A percentile compares a stretch with the other conserved stretches of the same genome.
phyloP scores from a whole-genome alignment of 139 green algal species.

The Edaphochlamys debaryana region DNA sequence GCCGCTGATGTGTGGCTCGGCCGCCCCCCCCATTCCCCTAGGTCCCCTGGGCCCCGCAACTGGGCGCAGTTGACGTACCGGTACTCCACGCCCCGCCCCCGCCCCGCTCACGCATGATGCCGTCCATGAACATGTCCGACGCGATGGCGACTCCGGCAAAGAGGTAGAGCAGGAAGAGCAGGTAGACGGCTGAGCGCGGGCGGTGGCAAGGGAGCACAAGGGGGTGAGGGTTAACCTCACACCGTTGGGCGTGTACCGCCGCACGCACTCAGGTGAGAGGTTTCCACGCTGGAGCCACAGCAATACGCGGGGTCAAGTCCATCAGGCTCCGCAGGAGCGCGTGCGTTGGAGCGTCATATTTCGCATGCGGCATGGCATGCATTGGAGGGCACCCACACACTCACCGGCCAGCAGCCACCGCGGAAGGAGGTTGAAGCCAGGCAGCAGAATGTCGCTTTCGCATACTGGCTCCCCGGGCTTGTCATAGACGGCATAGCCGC shows the following conservation, averaged over 20 bases:
- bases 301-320: not conserved
- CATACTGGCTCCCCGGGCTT: not conserved
- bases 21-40: too few species aligned
- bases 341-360: not conserved
- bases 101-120: not conserved
- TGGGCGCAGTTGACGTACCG: too few species aligned
- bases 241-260: not conserved
- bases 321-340: too few species aligned
- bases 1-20: too few species aligned
- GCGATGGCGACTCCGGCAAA: conserved; percentile 14
- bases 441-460: not conserved
- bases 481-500: not conserved
- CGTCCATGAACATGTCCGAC: conserved; percentile 15
- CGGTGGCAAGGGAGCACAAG: not conserved
- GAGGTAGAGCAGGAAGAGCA: conserved; percentile 12
- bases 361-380: too few species aligned
- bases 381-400: not conserved
- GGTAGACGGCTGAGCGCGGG: not conserved
- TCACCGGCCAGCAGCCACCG: not conserved
- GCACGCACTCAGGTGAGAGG: not conserved
- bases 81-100: too few species aligned
- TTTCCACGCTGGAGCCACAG: not conserved
- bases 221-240: conserved; percentile 12
- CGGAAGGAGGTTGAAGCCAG: conserved; percentile 19
- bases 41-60: too few species aligned